phyloP scores from a whole-genome alignment of 1,139 yeast species.

The Nadsonia commutata region DNA sequence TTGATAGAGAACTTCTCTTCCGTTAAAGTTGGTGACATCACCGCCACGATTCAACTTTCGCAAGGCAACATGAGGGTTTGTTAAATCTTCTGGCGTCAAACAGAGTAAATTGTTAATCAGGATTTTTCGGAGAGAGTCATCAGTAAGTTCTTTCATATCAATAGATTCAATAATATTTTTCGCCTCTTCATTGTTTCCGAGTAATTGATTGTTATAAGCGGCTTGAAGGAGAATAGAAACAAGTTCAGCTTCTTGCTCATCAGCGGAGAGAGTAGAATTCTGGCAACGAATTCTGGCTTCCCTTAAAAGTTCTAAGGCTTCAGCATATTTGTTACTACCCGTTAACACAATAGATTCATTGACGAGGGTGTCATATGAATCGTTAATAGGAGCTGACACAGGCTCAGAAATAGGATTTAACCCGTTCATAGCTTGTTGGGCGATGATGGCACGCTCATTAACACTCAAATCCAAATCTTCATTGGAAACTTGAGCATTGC shows the following conservation, averaged over 20 bases:
- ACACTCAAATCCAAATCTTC: slow-evolving; percentile 42
- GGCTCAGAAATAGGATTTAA: slow-evolving; percentile 7
- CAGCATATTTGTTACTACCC: slow-evolving; percentile 29
- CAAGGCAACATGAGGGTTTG: slow-evolving; percentile 16
- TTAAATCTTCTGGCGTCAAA: slow-evolving; percentile 8
- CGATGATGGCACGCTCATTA: slow-evolving; percentile 54
- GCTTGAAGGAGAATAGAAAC: slow-evolving; percentile 56
- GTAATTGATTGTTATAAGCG: slow-evolving; percentile 45
- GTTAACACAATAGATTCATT: slow-evolving; percentile 51
- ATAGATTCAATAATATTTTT: slow-evolving; percentile 24
- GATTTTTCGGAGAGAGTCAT: slow-evolving; percentile 8
- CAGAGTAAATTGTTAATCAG: slow-evolving; percentile 13
- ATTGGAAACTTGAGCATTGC: slow-evolving; percentile 8
- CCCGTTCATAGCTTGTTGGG: slow-evolving; percentile 28
- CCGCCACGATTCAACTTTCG: slow-evolving; percentile 14
- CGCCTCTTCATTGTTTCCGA: slow-evolving; percentile 33
- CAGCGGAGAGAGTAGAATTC: slow-evolving; percentile 26
- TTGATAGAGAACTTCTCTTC: slow-evolving; percentile 13
- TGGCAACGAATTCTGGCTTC: slow-evolving; percentile 35
- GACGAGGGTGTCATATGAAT: slow-evolving; percentile 44
- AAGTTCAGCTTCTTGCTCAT: slow-evolving; percentile 31
- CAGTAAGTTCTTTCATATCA: slow-evolving; percentile 9
- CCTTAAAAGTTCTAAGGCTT: slow-evolving; percentile 35
- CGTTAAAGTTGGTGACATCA: slow-evolving; percentile 6
- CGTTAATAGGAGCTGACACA: slow-evolving; percentile 11